Base-by-base conservation (phyloP, 2,329 filamentous ascomycete species). In the Claviceps lovelessii region DNA sequence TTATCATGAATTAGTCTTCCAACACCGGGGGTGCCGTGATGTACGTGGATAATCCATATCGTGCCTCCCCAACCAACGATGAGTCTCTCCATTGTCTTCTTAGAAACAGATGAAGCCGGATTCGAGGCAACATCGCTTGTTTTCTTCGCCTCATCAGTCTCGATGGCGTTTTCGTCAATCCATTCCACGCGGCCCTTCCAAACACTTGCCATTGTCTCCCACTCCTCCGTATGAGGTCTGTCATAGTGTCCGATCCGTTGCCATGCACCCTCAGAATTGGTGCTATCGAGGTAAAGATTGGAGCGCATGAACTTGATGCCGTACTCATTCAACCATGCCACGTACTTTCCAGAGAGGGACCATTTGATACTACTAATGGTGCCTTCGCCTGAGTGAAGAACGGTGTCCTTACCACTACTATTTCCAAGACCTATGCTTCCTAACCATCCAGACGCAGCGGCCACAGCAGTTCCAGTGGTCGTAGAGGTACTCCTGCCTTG, bases 301-400 rank as follows among this genome's bases (percentile, higher is more conserved):
- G 89, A 89, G 42, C 93, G 82, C 90, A 97, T 97, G 57, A 98
- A 93, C 68, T 96, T 96, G 66, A 97, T 94, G 4, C 93, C 93
- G 63, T 94, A 86, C 69, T 98, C 93, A 64, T 97, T 98, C 45
- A 95, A 78, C 93, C 93, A 98, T 0, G 84, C 88, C 1, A 96
- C 86, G 64, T 90, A 97, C 70, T 86, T 93, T 0, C 93, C 91
- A 0, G 89, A 91, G 45, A 91, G 68, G 0, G 91, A 97, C 90
- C 91, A 98, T 68, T 94, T 91, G 64, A 98, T 93, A 4, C 84
- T 86, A 66, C 83, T 91, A 59, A 98, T 93, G 2, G 83, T 81
- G 4, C 93, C 93, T 71, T 98, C 94, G 2, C 93, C 93, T 8
- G 87, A 89, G 65, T 98, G 93, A 49, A 97, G 70, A 3, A 96